phyloP scores from a whole-genome alignment of 306 rosid species.

The Arachis hypogaea region DNA sequence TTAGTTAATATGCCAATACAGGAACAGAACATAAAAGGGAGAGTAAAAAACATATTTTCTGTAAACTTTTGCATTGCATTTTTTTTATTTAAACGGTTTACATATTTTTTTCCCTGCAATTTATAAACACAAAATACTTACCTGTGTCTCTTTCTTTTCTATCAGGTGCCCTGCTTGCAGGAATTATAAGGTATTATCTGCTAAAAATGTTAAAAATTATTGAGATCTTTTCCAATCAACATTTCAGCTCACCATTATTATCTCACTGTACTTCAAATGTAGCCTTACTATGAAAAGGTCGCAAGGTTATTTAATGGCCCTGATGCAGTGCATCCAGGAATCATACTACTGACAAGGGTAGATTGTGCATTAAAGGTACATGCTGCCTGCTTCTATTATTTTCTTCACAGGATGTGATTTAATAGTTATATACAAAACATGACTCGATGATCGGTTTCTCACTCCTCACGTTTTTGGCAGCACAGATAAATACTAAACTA shows the following conservation, averaged over 20 bases:
- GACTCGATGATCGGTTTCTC: conserved; percentile 48
- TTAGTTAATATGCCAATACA: conserved; percentile 7
- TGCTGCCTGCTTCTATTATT: conserved; percentile 33
- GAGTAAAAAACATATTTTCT: background rate
- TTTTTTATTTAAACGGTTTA: conserved; percentile 10
- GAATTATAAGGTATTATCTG: conserved; percentile 78
- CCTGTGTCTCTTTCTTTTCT: conserved; percentile 35
- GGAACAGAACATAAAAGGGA: background rate
- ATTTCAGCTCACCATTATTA: conserved; percentile 27
- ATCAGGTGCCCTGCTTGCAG: conserved; percentile 99
- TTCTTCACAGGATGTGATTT: conserved; percentile 8
- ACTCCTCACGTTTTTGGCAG: conserved; percentile 72
- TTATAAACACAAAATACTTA: conserved; percentile 30
- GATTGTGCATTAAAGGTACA: conserved; percentile 89
- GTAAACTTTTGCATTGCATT: conserved; percentile 19
- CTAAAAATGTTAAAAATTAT: conserved; percentile 11
- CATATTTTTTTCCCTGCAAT: conserved; percentile 19
- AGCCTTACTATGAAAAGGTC: conserved; percentile 95
- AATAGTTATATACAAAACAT: conserved; percentile 31
- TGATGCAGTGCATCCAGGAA: conserved; percentile 92
- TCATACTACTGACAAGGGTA: conserved; percentile 84
- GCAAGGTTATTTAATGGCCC: conserved; percentile 98
- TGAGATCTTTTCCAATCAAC: background rate
- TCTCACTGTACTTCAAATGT: conserved; percentile 38
- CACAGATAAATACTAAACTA: conserved; percentile 91